phyloP scores from a whole-genome alignment of 2,329 filamentous ascomycete species.

The Exophiala viscosa region DNA sequence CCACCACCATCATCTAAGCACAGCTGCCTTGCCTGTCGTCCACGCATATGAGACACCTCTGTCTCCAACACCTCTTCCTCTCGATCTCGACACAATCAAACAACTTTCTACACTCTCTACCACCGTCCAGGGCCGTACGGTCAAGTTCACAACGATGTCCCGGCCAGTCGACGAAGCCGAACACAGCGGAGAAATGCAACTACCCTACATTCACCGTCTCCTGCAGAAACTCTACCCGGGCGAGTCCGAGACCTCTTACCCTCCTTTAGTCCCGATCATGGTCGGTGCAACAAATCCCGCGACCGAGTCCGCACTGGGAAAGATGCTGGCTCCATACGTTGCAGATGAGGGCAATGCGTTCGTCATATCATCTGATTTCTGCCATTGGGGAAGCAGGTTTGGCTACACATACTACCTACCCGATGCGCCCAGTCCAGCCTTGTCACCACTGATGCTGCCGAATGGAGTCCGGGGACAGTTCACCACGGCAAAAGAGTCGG shows the following conservation, averaged over 20 bases:
- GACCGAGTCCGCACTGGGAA: constrained; percentile 66
- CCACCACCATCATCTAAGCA: constrained; percentile 76
- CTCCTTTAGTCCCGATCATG: constrained; percentile 78
- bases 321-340: constrained; percentile 72
- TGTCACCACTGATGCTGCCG: constrained; percentile 40
- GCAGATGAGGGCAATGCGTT: constrained; percentile 70
- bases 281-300: constrained; percentile 67
- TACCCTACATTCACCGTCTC: constrained; percentile 87
- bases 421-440: constrained; percentile 42
- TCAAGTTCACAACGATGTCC: constrained; percentile 55
- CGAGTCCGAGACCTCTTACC: constrained; percentile 54
- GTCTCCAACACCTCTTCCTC: constrained; percentile 41
- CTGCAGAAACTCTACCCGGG: constrained; percentile 53
- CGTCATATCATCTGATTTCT: constrained; percentile 91
- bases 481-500: constrained; percentile 21
- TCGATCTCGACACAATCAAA: constrained; percentile 43
- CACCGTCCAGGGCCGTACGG: constrained; percentile 23
- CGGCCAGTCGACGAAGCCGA: constrained; percentile 68
- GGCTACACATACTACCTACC: constrained; percentile 75
- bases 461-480: constrained; percentile 26
- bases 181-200: constrained; percentile 94
- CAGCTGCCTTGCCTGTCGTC: constrained; percentile 72
- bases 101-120: constrained; percentile 35
- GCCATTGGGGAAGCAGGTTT: constrained; percentile 88
- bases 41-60: constrained; percentile 47